phyloP scores from a whole-genome alignment of 345 rosid genomes.

The Arabis hirsuta region DNA sequence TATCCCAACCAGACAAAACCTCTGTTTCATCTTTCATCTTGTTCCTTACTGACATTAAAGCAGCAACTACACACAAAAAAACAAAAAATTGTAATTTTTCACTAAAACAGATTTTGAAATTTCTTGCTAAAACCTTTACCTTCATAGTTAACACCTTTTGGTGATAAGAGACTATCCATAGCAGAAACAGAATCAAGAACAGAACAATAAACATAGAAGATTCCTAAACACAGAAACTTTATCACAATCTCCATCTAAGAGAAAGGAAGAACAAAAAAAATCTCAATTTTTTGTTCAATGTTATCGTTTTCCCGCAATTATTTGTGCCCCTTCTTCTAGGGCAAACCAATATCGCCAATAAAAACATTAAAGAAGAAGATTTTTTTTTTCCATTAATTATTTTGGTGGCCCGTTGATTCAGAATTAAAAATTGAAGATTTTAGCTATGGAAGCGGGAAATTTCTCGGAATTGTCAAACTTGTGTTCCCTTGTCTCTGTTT shows the following conservation, averaged over 20 bases:
- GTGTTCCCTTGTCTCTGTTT: conserved; percentile 58
- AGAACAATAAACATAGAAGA: conserved; percentile 43
- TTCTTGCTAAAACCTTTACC: conserved; percentile 45
- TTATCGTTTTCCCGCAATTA: conserved; percentile 19
- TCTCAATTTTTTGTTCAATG: neutral
- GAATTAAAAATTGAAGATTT: conserved; percentile 34
- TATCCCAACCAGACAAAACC: conserved; percentile 90
- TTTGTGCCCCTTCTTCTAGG: conserved; percentile 39
- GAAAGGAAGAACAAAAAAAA: neutral
- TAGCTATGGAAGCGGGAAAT: conserved; percentile 42
- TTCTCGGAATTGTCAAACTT: conserved; percentile 54
- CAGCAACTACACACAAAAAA: conserved; percentile 59
- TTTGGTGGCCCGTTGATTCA: conserved; percentile 23
- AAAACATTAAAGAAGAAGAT: neutral
- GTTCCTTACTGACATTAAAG: conserved; percentile 85
- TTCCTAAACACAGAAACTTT: conserved; percentile 44
- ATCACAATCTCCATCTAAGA: conserved; percentile 46
- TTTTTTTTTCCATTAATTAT: neutral
- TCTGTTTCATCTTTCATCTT: conserved; percentile 65
- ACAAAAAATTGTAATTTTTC: neutral
- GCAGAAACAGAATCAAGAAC: conserved; percentile 44
- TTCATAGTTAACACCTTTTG: conserved; percentile 94
- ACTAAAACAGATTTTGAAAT: neutral
- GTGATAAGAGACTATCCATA: conserved; percentile 78
- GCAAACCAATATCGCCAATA: conserved; percentile 31